Percentiles rank a stretch among this genome's conserved stretches.
These are phyloP conservation scores for Cercospora sp. DNA, from an alignment of 2,329 filamentous ascomycete species.

Conservation along the genomic window DNA sequence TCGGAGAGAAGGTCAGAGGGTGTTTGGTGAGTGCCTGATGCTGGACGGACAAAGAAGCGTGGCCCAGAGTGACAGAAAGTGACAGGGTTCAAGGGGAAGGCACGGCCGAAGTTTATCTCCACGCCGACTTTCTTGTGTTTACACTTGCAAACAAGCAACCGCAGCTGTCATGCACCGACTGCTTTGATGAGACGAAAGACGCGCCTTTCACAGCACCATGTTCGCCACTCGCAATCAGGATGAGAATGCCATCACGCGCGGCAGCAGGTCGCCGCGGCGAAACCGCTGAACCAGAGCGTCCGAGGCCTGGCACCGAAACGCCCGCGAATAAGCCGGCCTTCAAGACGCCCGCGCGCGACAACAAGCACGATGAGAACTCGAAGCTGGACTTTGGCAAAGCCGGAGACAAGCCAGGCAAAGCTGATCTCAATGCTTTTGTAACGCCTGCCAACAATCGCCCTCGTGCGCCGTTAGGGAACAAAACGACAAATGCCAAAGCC, in stretches of 20 bases:
- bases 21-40: neutral
- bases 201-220: constrained; percentile 53
- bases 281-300: constrained; percentile 67
- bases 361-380: constrained; percentile 85
- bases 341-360: constrained; percentile 71
- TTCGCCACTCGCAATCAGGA: constrained; percentile 74
- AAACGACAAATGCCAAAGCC: constrained; percentile 92
- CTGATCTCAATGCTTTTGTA: constrained; percentile 66
- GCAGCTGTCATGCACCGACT: neutral
- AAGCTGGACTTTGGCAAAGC: constrained; percentile 59
- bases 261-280: constrained; percentile 69
- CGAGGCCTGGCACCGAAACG: constrained; percentile 69
- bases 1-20: neutral
- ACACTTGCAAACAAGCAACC: constrained; percentile 2
- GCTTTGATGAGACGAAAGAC: neutral
- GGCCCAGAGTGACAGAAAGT: constrained; percentile 2
- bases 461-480: constrained; percentile 83
- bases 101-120: neutral
- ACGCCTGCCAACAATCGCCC: constrained; percentile 78
- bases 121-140: constrained; percentile 5
- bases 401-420: constrained; percentile 57
- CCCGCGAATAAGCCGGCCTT: constrained; percentile 68
- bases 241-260: constrained; percentile 78
- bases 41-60: constrained; percentile 4
- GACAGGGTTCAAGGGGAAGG: constrained; percentile 6